These are phyloP conservation scores for Eucalyptus fibrosa DNA, from an alignment of 345 rosid species.

Conservation along the genomic window DNA sequence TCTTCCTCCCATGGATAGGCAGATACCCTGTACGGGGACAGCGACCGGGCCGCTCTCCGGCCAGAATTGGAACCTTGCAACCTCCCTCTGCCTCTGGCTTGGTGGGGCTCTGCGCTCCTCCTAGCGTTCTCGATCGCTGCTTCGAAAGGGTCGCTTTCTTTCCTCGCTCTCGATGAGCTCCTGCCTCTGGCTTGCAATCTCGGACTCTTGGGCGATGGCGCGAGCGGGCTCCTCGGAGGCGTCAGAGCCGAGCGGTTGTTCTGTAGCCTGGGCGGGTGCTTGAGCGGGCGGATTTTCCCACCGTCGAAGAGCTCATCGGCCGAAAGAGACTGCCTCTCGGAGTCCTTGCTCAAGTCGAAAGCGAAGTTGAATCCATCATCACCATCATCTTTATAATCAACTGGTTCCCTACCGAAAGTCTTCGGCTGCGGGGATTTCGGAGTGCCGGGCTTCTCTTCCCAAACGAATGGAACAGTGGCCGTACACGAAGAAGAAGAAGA, in stretches of 20 bases:
- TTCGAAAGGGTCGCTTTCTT: slow-evolving; percentile 25
- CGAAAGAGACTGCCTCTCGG: slow-evolving; percentile 20
- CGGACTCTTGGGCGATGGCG: slow-evolving; percentile 36
- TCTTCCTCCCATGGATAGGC: slow-evolving; percentile 78
- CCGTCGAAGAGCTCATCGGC: slow-evolving; percentile 76
- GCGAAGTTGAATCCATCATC: slow-evolving; percentile 22
- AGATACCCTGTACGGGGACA: slow-evolving; percentile 69
- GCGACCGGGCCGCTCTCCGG: slow-evolving; percentile 49
- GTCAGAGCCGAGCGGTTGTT: neutral
- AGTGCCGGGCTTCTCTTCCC: slow-evolving; percentile 61
- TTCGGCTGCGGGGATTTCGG: slow-evolving; percentile 18
- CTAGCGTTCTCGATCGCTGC: slow-evolving; percentile 19
- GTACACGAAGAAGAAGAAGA: neutral
- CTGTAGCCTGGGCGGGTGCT: slow-evolving; percentile 49
- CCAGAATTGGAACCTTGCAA: slow-evolving; percentile 15
- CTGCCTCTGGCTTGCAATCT: slow-evolving; percentile 42
- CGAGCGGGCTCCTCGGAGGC: slow-evolving; percentile 6
- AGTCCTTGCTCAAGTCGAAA: slow-evolving; percentile 21
- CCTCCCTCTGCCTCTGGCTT: slow-evolving; percentile 44
- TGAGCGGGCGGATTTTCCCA: slow-evolving; percentile 57
- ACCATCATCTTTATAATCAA: neutral
- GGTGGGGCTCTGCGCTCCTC: neutral
- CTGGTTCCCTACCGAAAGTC: neutral
- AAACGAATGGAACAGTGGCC: slow-evolving; percentile 26
- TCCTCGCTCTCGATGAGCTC: slow-evolving; percentile 39